phyloP scores from a whole-genome alignment of 805 yeast genomes.

The Candida dendrica region DNA sequence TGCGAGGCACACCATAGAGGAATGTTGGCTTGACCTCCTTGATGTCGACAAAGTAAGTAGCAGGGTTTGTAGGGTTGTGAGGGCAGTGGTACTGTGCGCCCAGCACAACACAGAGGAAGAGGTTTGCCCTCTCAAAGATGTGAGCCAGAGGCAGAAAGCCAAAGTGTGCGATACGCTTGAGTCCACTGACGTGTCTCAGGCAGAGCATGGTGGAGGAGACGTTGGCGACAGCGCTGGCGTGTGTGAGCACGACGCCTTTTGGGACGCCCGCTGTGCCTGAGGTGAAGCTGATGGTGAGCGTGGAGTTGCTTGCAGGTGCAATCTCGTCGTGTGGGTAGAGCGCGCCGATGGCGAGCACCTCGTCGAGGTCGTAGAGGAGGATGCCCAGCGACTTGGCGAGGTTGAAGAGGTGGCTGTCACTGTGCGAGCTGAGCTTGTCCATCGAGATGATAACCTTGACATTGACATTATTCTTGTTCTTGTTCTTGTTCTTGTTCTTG shows the following conservation, averaged over 20 bases:
- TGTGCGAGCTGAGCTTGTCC: conserved; percentile 33
- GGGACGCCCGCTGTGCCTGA: conserved; percentile 62
- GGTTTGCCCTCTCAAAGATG: conserved; percentile 45
- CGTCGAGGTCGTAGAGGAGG: conserved; percentile 16
- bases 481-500: too few species aligned
- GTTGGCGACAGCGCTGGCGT: conserved; percentile 33
- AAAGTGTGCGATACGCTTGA: conserved; percentile 27
- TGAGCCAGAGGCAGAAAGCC: conserved; percentile 52
- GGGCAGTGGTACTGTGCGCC: conserved; percentile 40
- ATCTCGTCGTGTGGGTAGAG: conserved; percentile 21
- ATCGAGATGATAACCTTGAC: conserved; percentile 29
- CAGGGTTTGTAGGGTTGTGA: conserved; percentile 29
- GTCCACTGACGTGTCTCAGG: conserved; percentile 1
- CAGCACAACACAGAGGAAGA: conserved; percentile 24
- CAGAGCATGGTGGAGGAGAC: conserved; percentile 14
- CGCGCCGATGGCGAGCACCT: conserved; percentile 22
- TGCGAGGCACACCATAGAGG: conserved; percentile 47
- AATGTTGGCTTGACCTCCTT: conserved; percentile 36
- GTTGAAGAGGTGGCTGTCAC: conserved; percentile 15
- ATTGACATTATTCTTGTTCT: too few species aligned
- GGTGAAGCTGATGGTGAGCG: conserved; percentile 48
- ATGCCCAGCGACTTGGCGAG: conserved; percentile 12
- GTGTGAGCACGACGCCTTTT: conserved; percentile 49
- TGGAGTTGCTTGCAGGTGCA: conserved; percentile 32
- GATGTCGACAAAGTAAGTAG: conserved; percentile 44